These are phyloP conservation scores for Cucumis hystrix DNA, from an alignment of 306 rosid species.

Conservation along the genomic window DNA sequence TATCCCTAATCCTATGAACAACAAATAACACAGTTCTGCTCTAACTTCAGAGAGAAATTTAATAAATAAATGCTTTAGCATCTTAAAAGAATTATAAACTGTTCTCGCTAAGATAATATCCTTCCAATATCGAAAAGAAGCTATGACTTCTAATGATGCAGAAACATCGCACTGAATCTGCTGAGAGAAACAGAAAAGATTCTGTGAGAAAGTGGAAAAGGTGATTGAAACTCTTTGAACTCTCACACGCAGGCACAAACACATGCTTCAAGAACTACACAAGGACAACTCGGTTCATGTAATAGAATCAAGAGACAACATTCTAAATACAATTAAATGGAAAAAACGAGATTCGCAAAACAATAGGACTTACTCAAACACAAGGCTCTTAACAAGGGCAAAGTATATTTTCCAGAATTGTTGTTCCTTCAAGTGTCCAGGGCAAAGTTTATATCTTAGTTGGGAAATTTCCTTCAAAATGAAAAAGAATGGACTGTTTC, in stretches of 20 bases:
- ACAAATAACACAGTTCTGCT: neutral
- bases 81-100: neutral
- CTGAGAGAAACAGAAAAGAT: neutral
- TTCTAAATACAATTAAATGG: neutral
- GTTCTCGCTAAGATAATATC: neutral
- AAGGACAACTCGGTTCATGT: neutral
- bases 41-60: neutral
- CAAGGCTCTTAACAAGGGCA: constrained; percentile 53
- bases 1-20: neutral
- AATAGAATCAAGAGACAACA: neutral
- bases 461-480: constrained; percentile 67
- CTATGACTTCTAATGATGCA: neutral
- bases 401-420: constrained; percentile 85
- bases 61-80: neutral
- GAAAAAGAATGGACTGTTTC: neutral
- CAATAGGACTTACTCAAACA: constrained; percentile 49
- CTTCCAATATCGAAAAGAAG: neutral
- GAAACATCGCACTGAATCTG: neutral
- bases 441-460: constrained; percentile 70
- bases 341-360: neutral
- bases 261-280: neutral
- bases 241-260: neutral
- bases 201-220: neutral
- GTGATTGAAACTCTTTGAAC: neutral
- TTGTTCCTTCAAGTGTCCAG: constrained; percentile 70